Conservation (phyloP, 345 rosid species). For the Salix arbutifolia region DNA sequence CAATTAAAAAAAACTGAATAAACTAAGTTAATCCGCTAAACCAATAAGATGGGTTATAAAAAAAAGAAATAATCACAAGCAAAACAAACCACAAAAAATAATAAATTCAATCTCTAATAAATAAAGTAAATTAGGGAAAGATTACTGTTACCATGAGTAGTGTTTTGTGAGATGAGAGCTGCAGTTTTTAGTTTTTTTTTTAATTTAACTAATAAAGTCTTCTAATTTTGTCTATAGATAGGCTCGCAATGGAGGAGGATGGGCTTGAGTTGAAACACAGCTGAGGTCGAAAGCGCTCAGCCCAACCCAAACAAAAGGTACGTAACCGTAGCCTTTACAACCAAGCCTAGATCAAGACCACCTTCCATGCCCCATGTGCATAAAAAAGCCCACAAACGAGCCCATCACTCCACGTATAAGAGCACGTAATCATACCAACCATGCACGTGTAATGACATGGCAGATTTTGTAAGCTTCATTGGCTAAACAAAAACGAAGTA, state of each 20-base stretch:
- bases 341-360: not conserved
- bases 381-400: not conserved
- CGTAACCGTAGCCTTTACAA: not conserved
- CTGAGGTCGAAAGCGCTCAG: not conserved
- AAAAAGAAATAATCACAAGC: too few relatives aligned
- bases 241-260: not conserved
- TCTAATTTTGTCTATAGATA: too few relatives aligned
- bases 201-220: too few relatives aligned
- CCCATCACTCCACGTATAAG: slow-evolving; percentile 1
- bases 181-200: too few relatives aligned
- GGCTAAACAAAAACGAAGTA: not conserved
- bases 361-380: not conserved
- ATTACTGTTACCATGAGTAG: too few relatives aligned
- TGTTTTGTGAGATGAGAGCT: too few relatives aligned
- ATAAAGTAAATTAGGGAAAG: too few relatives aligned
- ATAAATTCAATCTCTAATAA: too few relatives aligned
- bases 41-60: too few relatives aligned
- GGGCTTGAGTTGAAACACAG: not conserved
- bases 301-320: not conserved
- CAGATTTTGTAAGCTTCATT: slow-evolving; percentile 19
- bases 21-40: too few relatives aligned
- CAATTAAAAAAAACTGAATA: accelerated
- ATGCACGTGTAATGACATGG: slow-evolving; percentile 36
- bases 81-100: too few relatives aligned
- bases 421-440: not conserved